These are phyloP conservation scores for Neurospora sp. DNA, from an alignment of 495 filamentous ascomycete species.

Conservation along the genomic window DNA sequence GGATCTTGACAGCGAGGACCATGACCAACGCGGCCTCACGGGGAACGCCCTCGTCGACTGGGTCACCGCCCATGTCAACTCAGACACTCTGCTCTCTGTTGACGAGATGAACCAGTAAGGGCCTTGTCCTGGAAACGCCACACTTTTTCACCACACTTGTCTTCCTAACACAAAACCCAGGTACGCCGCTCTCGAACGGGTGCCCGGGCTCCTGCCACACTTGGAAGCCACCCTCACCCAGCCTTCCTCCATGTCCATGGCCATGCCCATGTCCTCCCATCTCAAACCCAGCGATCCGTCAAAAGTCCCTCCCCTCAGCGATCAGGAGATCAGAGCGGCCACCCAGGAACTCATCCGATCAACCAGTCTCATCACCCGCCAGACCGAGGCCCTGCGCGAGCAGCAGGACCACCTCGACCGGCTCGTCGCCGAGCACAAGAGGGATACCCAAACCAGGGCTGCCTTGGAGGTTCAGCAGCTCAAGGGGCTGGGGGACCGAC, in stretches of 20 bases:
- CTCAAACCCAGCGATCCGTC: not conserved
- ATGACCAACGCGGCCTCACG: conserved; percentile 10
- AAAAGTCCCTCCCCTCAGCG: conserved; percentile 21
- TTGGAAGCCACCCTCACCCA: not conserved
- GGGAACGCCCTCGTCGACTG: conserved; percentile 25
- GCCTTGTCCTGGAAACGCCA: not conserved
- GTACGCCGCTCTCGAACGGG: conserved; percentile 26
- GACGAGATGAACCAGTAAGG: conserved; percentile 34
- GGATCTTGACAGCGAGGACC: conserved; percentile 2
- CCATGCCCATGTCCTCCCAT: not conserved
- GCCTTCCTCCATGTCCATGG: not conserved
- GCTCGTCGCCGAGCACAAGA: conserved; percentile 21
- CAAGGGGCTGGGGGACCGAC: conserved; percentile 23
- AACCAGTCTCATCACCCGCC: conserved; percentile 34
- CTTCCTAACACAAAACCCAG: conserved; percentile 13
- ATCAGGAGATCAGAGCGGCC: conserved; percentile 31
- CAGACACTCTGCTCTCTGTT: conserved; percentile 33
- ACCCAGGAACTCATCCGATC: conserved; percentile 36
- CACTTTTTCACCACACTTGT: not conserved
- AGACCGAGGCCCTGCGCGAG: conserved; percentile 28
- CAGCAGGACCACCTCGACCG: conserved; percentile 34
- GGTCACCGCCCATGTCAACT: conserved; percentile 27
- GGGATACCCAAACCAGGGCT: conserved; percentile 17
- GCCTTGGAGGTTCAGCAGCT: conserved; percentile 18
- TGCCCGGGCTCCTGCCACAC: conserved; percentile 11